Base-by-base conservation (phyloP, 2,329 filamentous ascomycete species). In the Fusarium succisae region DNA sequence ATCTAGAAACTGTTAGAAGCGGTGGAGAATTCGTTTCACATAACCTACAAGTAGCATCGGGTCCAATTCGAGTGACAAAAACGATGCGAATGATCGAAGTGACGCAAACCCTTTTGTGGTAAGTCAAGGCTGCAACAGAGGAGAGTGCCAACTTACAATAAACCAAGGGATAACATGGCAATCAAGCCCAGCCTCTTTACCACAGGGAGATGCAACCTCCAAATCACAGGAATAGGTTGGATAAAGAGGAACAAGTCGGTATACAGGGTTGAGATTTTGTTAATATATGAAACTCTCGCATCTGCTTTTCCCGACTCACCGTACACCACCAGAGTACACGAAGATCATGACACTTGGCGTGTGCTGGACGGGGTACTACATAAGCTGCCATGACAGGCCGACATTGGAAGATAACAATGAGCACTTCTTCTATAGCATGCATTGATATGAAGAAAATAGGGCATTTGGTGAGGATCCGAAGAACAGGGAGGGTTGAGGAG, bases 191-290 rank as follows among this genome's bases (percentile, higher is more conserved):
- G 63, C 26, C 78, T 68, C 71, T 80, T 79, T 14, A 70, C 76
- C 17, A 76, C n/a, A 11, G 78, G 81, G 15, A 83, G 72, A 35
- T 82, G 79, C 39, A 84, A 68, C 38, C 79, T 80, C 69, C 79
- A 80, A 68, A 83, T 79, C n/a, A 80, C 77, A 2, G 82, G 82
- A 20, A 84, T 81, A 8, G 83, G 82, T 45, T 83, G 79, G 22
- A 82, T 70, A 61, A 83, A 83, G 13, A 84, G 71, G 32, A 81
- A 72, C 51, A 84, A 72, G 57, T 83, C 82, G 41, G 81, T 83
- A 17, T 75, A 69, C 39, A 84, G 72, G 69, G 47, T 22, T 26
- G 12, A 22, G n/a, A 4, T 5, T 6, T 17, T 4, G 20, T 30
- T 5, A 32, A 44, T 62, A 39, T 45, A 22, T 20, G 17, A 28